Conservation (phyloP, 805 yeast genomes). For the Suhomyces sp. region DNA sequence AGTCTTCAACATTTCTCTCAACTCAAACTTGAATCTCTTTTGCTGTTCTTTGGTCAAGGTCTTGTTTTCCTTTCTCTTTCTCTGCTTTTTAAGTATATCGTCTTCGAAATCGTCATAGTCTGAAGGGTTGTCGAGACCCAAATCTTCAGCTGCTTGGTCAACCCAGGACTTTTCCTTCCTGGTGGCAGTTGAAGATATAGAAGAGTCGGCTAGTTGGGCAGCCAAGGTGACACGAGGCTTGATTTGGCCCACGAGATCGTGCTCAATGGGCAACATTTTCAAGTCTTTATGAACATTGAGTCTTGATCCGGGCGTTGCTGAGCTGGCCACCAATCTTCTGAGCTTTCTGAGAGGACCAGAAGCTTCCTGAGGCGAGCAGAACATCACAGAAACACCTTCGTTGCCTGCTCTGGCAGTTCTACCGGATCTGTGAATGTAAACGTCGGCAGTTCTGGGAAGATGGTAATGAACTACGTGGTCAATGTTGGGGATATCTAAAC, state of each 20-base stretch:
- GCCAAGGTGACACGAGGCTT: constrained; percentile 69
- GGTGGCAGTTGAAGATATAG: constrained; percentile 54
- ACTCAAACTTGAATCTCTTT: constrained; percentile 45
- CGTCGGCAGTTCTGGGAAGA: constrained; percentile 90
- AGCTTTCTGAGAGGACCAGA: constrained; percentile 81
- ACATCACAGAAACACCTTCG: constrained; percentile 92
- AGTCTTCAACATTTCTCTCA: constrained; percentile 48
- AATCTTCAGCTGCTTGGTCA: constrained; percentile 86
- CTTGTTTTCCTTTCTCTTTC: constrained; percentile 46
- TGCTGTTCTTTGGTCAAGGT: constrained; percentile 48
- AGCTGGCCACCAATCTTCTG: constrained; percentile 50
- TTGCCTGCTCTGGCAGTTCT: constrained; percentile 96
- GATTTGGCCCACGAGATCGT: constrained; percentile 66
- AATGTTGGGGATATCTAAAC: constrained; percentile 86
- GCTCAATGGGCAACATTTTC: constrained; percentile 71
- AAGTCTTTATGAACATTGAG: constrained; percentile 48
- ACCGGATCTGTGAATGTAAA: constrained; percentile 93
- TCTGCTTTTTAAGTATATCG: constrained; percentile 60
- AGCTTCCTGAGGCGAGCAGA: constrained; percentile 92
- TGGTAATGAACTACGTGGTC: constrained; percentile 96
- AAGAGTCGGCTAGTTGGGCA: constrained; percentile 70
- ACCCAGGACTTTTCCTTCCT: constrained; percentile 78
- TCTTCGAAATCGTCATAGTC: constrained; percentile 65
- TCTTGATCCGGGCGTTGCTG: constrained; percentile 16
- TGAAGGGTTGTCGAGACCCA: constrained; percentile 71